Evolutionary conservation across 768 basidiomycete genomes (phyloP), one percentile per base, ranked within the genome.

Genomic region (Auricularia sp.): DNA sequence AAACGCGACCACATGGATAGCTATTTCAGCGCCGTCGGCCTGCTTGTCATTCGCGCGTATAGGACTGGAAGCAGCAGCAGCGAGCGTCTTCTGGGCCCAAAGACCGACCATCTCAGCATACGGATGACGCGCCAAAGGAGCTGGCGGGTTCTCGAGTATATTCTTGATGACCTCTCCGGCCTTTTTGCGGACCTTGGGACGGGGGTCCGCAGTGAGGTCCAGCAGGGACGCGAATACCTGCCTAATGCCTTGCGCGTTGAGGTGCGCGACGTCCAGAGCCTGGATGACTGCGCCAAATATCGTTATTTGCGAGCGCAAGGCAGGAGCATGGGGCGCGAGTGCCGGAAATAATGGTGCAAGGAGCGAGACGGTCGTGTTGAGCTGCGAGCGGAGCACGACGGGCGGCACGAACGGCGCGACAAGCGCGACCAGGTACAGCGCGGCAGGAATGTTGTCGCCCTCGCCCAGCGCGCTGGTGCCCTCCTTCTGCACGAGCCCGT

Each of bases 121-220:
- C 0, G 97, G 95, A 77, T 99, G 97, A 29, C 81, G 75, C 4
- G 84, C 70, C 44, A 89, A 79, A 0, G 96, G 96, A 3, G 86
- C 79, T 2, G 92, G 90, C 8, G 94, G 93, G 33, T 80, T 80
- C 16, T 82, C 79, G 42, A 99, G 79, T 3, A 94, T 81, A 69
- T 91, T 89, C 70, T 82, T 83, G 37, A 99, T 82, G 21, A 90
- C 83, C 71, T 98, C 95, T 58, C 88, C 87, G 29, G 95, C 94
- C 72, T 88, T 86, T 75, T 84, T 94, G 64, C 97, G 86, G 63
- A 99, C 94, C 78, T 98, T 98, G 21, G 97, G 97, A 62, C 97
- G 80, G 3, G 87, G 82, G 76, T 99, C 97, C 54, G 93, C 80
- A 69, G 85, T 87, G 59, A 97, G 77, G 61, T 91, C 88, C 51